Base-by-base conservation (phyloP, 129 eudicot genomes). In the Flaveria ramosissima region DNA sequence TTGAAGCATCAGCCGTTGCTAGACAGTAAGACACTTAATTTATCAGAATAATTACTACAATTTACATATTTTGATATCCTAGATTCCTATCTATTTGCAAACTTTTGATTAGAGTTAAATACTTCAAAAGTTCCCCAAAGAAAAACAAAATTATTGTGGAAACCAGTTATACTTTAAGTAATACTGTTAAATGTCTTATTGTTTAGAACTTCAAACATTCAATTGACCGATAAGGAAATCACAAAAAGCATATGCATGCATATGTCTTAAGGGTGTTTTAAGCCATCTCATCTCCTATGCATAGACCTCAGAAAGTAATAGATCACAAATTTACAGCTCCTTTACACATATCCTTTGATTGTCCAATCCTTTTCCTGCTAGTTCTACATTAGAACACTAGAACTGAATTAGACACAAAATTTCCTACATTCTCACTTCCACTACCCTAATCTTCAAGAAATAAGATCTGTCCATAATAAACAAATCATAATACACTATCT, bases 281-380 rank as follows among this genome's bases (percentile, higher is more conserved):
- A 21, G 20, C 42, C 68, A 36, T 45, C 50, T 20, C 39, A 56
- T 39, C 77, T 41, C 20, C 55, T 53, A 39, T 13, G 45, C 74
- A 68, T 56, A 41, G 60, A 77, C 57, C 70, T 4, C 81, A 21
- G 9, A 52, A 52, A 53, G 46, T 4, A 47, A 55, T 64, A 67
- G 81, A 68, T 77, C 75, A 67, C 74, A 55, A 53, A 59, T 77
- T 68, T 17, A 53, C 27, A 68, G 27, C 74, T 53, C 42, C 12
- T 39, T 53, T 39, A 39, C 68, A 68, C 46, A 77, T 23, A 68
- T 30, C 32, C 6, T 61, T 43, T 15, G 26, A 19, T 30, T 15
- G 26, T 36, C 51, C 16, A 6, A 26, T 17, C 75, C 4, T 24
- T 50, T 50, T 27, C 3, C n/a, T n/a, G 71, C 79, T 76, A 50